A percentile compares a stretch with the other conserved stretches of the same genome.
These are phyloP conservation scores for Mortierella sp. DNA, from an alignment of 371 early-diverging fungal species.

Conservation along the genomic window DNA sequence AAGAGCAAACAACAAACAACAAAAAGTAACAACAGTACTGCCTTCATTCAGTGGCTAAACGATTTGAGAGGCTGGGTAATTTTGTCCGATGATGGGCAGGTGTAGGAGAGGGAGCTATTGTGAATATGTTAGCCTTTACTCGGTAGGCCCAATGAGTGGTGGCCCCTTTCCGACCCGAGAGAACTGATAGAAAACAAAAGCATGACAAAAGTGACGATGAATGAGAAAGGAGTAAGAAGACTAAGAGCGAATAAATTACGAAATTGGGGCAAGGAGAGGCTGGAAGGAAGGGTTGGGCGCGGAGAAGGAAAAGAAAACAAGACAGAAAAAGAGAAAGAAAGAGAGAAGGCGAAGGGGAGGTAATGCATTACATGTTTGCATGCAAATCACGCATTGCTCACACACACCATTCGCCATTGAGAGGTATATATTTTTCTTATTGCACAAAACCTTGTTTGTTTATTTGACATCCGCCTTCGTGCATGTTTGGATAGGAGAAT, in stretches of 20 bases:
- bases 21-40: background rate
- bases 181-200: no score
- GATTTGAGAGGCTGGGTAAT: background rate
- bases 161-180: no score
- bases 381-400: background rate
- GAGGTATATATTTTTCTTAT: background rate
- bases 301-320: background rate
- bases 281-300: background rate
- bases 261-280: background rate
- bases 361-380: background rate
- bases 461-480: background rate
- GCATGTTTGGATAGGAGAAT: background rate
- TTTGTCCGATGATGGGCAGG: background rate
- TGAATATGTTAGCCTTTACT: no score
- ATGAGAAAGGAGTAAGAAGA: no score
- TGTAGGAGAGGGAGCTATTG: no score
- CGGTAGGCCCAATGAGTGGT: no score
- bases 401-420: background rate
- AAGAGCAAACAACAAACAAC: background rate
- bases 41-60: no score
- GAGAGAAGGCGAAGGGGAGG: background rate
- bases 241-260: background rate
- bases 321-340: background rate
- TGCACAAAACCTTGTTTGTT: background rate
- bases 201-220: no score